Base-by-base conservation (phyloP, 768 basidiomycete species). In the Leccinum rimulosum region DNA sequence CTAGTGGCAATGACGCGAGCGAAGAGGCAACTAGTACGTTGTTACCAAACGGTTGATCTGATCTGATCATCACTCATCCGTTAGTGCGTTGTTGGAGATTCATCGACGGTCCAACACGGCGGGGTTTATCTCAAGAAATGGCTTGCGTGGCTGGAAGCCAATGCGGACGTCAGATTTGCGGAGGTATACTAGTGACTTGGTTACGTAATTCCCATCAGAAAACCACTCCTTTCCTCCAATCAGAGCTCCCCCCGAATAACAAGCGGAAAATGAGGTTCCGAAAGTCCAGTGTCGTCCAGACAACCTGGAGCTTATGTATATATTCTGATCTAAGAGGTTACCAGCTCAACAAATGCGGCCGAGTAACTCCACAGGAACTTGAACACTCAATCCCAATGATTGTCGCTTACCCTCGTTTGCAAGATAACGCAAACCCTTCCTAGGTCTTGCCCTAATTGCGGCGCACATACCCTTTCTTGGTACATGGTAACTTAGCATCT, bases 1-100 rank as follows among this genome's bases (percentile, higher is more conserved):
- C 51, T 3, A 92, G 90, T 94, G 58, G 92, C 91, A 1, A 94
- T 94, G 95, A 98, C 95, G 4, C 80, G 95, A 57, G 93, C 95
- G 6, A 88, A 87, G 68, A 79, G 95, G 45, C 93, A 95, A 67
- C 77, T 97, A 52, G 94, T 95, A 64, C 63, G 87, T 79, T n/a
- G 43, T 5, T 10, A 14, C 11, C 8, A 19, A 8, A 38, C 4
- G 4, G 17, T 8, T 22, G 27, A 12, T 17, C 38, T 25, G 22
- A 35, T 25, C 25, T 25, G 25, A 25, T 25, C 25, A 25, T 17
- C 30, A 12, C 31, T 3, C 11, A 4, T 55, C 9, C 19, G 50
- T 17, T 58, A 96, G 93, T 96, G 94, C 65, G 75, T 99, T 2
- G 84, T 99, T 1, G 97, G 97, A 1, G 97, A 99, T 71, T 95